Evolutionary conservation across 2,329 filamentous ascomycete genomes (phyloP).

Genomic region (Annulohypoxylon truncatum): DNA sequence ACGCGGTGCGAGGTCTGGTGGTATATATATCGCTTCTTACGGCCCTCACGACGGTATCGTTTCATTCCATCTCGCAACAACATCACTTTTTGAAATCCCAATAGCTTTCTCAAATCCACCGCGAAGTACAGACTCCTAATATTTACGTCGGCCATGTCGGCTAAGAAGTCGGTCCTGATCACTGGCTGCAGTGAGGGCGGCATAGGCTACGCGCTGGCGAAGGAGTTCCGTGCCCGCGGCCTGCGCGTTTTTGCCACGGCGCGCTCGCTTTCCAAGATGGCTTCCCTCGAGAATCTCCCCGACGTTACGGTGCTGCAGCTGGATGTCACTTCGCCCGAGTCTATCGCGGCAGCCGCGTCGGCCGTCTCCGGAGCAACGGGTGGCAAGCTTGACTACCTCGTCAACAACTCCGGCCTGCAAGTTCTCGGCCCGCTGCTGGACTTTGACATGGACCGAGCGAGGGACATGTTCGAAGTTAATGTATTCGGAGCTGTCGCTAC

Average conservation of each 20-base stretch:
- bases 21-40: too few relatives aligned
- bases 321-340: conserved; percentile 46
- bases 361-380: conserved; percentile 43
- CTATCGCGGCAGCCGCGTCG: conserved; percentile 40
- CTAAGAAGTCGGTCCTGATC: conserved; percentile 49
- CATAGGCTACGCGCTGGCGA: conserved; percentile 53
- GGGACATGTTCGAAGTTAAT: conserved; percentile 35
- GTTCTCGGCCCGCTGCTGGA: conserved; percentile 14
- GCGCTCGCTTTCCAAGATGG: conserved; percentile 40
- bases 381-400: conserved; percentile 39
- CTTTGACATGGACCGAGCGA: conserved; percentile 7
- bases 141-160: not conserved
- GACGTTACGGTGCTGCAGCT: conserved; percentile 48
- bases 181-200: conserved; percentile 55
- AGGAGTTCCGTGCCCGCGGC: conserved; percentile 50
- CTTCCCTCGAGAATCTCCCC: not conserved
- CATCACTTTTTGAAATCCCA: too few relatives aligned
- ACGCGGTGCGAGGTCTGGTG: too few relatives aligned
- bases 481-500: conserved; percentile 26
- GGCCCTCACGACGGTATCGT: too few relatives aligned
- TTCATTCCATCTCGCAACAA: too few relatives aligned
- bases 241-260: conserved; percentile 55
- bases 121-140: not conserved
- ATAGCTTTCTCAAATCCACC: too few relatives aligned
- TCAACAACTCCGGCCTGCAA: conserved; percentile 27